These are phyloP conservation scores for Tolypocladium nubicola DNA, from an alignment of 2,329 filamentous ascomycete species.

Conservation along the genomic window DNA sequence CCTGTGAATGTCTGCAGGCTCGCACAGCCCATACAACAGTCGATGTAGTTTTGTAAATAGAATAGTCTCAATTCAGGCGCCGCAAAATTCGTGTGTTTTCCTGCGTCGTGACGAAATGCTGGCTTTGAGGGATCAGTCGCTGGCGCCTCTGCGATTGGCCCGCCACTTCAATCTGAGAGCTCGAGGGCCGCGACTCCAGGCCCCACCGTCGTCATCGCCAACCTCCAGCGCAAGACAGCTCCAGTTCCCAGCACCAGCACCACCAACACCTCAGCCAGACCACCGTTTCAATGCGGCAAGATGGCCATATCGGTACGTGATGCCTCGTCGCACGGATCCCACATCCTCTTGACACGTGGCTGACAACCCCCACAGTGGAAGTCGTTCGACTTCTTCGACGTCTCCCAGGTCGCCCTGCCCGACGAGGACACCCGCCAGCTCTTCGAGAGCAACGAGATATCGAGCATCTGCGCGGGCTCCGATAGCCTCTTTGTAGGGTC, in stretches of 20 bases:
- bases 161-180: neutral
- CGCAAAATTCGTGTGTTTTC: no score
- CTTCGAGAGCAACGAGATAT: conserved; percentile 75
- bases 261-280: neutral
- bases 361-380: conserved; percentile 61
- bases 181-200: neutral
- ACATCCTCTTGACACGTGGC: neutral
- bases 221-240: neutral
- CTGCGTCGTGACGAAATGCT: neutral
- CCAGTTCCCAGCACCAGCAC: neutral
- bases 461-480: conserved; percentile 75
- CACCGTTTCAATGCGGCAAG: conserved; percentile 8
- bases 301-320: conserved; percentile 14
- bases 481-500: conserved; percentile 85
- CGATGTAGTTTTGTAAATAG: neutral
- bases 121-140: neutral
- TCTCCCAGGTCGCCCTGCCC: conserved; percentile 68
- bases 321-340: neutral
- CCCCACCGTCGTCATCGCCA: conserved; percentile 1
- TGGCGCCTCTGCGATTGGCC: neutral
- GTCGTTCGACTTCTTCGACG: conserved; percentile 99
- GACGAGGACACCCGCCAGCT: conserved; percentile 70
- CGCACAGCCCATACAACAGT: neutral
- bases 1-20: no score
- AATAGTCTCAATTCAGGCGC: no score